Conservation (phyloP, 495 filamentous ascomycete species). For the Aspergillus sparsus region DNA sequence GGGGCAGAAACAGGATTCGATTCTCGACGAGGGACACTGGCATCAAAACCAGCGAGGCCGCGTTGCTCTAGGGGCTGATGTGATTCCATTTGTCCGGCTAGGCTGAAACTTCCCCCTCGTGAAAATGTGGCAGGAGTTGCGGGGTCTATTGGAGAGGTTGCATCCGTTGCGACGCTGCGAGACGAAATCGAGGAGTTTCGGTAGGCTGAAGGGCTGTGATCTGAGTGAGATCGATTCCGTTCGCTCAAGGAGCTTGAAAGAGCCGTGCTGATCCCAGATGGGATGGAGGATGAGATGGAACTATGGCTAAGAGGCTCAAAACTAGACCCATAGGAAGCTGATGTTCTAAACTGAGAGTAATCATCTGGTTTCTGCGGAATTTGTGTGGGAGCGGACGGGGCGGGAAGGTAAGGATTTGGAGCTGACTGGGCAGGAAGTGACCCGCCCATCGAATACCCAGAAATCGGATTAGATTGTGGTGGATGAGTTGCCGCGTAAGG, state of each 20-base stretch:
- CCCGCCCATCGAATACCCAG: conserved; percentile 39
- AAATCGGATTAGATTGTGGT: conserved; percentile 36
- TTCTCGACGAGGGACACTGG: conserved; percentile 42
- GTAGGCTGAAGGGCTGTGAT: conserved; percentile 45
- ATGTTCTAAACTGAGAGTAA: conserved; percentile 35
- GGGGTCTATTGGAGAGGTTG: conserved; percentile 46
- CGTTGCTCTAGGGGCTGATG: conserved; percentile 38
- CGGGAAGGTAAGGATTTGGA: conserved; percentile 45
- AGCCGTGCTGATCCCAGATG: conserved; percentile 33
- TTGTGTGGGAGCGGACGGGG: conserved; percentile 30
- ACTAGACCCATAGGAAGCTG: conserved; percentile 33
- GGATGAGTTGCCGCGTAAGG: conserved; percentile 43
- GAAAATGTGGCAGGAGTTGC: conserved; percentile 43
- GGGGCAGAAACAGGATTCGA: conserved; percentile 40
- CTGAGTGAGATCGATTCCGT: conserved; percentile 44
- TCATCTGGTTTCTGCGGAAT: conserved; percentile 44
- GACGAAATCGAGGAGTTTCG: conserved; percentile 48
- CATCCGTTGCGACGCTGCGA: conserved; percentile 44
- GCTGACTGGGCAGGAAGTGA: conserved; percentile 37
- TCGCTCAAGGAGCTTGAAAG: conserved; percentile 40
- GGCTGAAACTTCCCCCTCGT: conserved; percentile 41
- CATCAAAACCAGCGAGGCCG: conserved; percentile 38
- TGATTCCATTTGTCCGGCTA: conserved; percentile 40
- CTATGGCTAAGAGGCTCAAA: conserved; percentile 43
- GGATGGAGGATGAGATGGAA: conserved; percentile 41